Evolutionary conservation across 1,284 basidiomycete species (phyloP), one percentile per base, ranked within the genome.

Genomic region (Inonotus obliquus): DNA sequence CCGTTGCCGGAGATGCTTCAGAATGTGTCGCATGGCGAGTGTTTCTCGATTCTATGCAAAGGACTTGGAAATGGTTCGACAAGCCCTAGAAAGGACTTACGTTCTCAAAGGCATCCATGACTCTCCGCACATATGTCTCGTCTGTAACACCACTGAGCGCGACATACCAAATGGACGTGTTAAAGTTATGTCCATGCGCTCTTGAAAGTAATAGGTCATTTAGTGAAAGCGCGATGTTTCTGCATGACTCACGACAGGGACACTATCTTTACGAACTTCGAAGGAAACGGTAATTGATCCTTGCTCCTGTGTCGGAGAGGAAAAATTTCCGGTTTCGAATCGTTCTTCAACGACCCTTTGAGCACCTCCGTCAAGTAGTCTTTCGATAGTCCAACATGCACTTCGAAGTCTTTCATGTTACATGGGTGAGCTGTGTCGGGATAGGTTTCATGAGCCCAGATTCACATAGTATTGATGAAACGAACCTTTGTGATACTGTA

Each of bases 1-100:
- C 37, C 88, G 81, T 70, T 89, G 85, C 51, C 92, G 85, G 39
- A 94, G 82, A 68, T 92, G 87, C 67, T 92, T 93, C 60, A 93
- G 79, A 27, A 92, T 80, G 66, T 89, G 84, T 37, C 84, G 81
- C 55, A 92, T 76, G 14, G 84, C 79, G 13, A 79, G 74, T 2
- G 77, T 79, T 77, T 92, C 89, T 65, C 82, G 81, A 68, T 85
- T 81, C 89, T 91, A 65, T 44, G 57, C 54, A 59, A 52, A 60
- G 54, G 25, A 27, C 61, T 45, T 65, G 32, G 32, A 9, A 9
- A 67, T 47, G 61, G 44, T 59, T 19, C 48, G 62, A 35, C 37
- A 13, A 23, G 41, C 14, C 17, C n/a, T 23, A 4, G 41, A n/a
- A 9, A 19, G 61, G 14, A 72, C 76, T 47, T 69, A 91, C 90